These are phyloP conservation scores for Paramecium octaurelia DNA, from an alignment of 73 alveolate species.

Conservation along the genomic window DNA sequence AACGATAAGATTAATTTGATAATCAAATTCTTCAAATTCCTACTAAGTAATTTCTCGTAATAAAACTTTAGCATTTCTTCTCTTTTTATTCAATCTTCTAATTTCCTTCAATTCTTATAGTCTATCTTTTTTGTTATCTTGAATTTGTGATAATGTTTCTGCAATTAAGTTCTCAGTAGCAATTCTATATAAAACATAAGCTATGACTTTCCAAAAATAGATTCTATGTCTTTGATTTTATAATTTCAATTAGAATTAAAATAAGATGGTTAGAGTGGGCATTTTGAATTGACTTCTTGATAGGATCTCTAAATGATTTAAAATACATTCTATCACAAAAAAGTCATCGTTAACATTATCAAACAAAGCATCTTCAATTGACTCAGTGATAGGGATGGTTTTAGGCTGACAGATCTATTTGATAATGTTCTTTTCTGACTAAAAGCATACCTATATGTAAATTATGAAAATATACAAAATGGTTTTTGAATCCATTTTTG, in stretches of 20 bases:
- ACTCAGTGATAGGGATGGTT: not conserved
- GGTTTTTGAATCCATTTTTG: not conserved
- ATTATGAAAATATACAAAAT: not conserved
- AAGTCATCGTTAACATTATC: not conserved
- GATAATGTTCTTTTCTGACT: not conserved
- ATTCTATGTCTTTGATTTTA: not conserved
- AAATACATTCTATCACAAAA: not conserved
- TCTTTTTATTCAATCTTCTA: not conserved
- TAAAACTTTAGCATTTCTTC: not conserved
- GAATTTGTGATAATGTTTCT: not conserved
- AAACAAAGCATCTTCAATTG: not conserved
- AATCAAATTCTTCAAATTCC: not conserved
- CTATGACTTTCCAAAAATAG: not conserved
- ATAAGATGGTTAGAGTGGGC: not conserved
- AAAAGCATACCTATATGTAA: not conserved
- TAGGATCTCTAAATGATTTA: not conserved
- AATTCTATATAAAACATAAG: not conserved
- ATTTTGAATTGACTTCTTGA: not conserved
- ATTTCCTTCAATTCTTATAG: not conserved
- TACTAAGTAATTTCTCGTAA: not conserved
- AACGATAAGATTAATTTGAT: not conserved
- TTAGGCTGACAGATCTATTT: not conserved
- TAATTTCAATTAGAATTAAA: not conserved
- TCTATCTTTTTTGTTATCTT: not conserved
- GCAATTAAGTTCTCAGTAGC: not conserved